Evolutionary conservation across 108 stramenopile species (phyloP), one percentile per base, ranked within the genome.

Genomic region (Discostella stelligeroides): DNA sequence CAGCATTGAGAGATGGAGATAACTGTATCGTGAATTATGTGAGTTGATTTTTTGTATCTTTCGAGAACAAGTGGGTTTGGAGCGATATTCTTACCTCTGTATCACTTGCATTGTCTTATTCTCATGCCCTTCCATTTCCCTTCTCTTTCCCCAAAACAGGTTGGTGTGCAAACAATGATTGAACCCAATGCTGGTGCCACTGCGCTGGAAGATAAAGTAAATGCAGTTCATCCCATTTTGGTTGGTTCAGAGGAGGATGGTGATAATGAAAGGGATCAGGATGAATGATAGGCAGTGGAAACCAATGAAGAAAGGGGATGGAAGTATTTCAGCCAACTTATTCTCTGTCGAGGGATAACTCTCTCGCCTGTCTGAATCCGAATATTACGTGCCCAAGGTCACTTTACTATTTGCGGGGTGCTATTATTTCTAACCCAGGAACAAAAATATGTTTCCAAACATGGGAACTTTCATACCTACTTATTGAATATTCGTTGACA

Each of bases 11-110:
- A 50, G 98, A 97, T 65, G 82, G 89, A 6, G 94, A 97, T 70
- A 90, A 95, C 55, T 86, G 90, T 66, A 94, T 97, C 68, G 96
- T 97, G 39, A 97, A 97, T 70, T 97, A 94, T 63, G 91, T 96
- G 84, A 87, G 92, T 90, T 23, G 42, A 9, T 50, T 70, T 34
- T 14, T 17, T 68, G n/a, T n/a, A n/a, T n/a, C n/a, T n/a, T n/a
- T n/a, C n/a, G n/a, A 34, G 34, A 34, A 34, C 6, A 34, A 6
- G 2, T 66, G 46, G 6, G 3, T 3, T 6, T 34, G 34, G 34
- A 68, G n/a, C n/a, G n/a, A 47, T n/a, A 25, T 1, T 34, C 21
- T 70, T 9, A 18, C n/a, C 43, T 45, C n/a, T 45, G 43, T 34
- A 6, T 34, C 34, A 6, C 34, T 3, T 34, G 34, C 24, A n/a